Evolutionary conservation across 371 early-diverging fungal species (phyloP).

Genomic region (Actinomortierella ambigua): DNA sequence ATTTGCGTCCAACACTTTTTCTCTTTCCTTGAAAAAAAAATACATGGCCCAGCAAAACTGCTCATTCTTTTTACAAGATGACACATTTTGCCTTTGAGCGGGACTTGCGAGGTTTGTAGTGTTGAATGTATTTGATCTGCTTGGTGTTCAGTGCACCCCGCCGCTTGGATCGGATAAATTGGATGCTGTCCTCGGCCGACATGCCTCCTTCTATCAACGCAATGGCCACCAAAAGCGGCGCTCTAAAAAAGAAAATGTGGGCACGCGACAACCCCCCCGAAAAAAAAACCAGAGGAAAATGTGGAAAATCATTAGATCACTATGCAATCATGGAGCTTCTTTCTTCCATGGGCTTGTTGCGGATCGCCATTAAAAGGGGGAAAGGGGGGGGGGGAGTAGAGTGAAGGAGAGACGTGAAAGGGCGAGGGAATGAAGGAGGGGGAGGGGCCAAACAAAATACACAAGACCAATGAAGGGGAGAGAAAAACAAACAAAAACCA

Average conservation of each 20-base stretch:
- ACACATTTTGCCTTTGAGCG: conserved; percentile 19
- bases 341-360: too few species aligned
- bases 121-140: conserved; percentile 71
- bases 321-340: too few species aligned
- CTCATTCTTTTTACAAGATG: conserved; percentile 13
- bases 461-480: background rate
- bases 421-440: too few species aligned
- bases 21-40: too few species aligned
- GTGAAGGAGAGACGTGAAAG: too few species aligned
- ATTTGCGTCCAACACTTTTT: too few species aligned
- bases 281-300: too few species aligned
- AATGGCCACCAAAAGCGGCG: conserved; percentile 74
- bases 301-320: too few species aligned
- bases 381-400: too few species aligned
- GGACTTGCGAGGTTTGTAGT: conserved; percentile 50
- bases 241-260: too few species aligned
- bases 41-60: background rate
- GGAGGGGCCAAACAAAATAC: background rate
- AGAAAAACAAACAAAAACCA: background rate
- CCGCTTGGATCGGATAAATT: conserved; percentile 69
- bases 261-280: too few species aligned
- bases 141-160: conserved; percentile 81
- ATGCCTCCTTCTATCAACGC: conserved; percentile 84
- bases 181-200: conserved; percentile 76
- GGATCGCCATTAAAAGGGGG: too few species aligned